Evolutionary conservation across 2,329 filamentous ascomycete species (phyloP), one percentile per base, ranked within the genome.

Genomic region (Arthroderma uncinatum): DNA sequence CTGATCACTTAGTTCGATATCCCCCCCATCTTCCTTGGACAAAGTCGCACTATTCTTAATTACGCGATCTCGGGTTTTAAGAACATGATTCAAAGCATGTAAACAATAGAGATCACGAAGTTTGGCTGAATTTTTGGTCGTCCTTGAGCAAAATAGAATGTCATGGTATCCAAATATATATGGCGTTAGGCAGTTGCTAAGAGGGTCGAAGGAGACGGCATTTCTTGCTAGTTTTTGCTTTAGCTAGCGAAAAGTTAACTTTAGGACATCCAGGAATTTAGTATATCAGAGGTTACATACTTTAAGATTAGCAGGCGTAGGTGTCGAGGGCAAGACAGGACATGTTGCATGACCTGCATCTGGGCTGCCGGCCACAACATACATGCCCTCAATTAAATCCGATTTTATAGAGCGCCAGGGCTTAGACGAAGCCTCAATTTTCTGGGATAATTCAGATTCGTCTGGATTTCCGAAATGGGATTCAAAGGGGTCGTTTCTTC

Each of bases 21-120:
- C 84, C 14, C 79, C 78, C 8, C 80, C 79, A 2, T 82, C 78
- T 56, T 86, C 82, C 64, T 84, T 84, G 8, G 85, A 78, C 9
- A 95, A 73, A 62, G 84, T 88, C 56, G 87, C 82, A 67, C 91
- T 97, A 73, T 97, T 94, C 72, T 95, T 97, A 60, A 97, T 81
- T 0, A 97, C 87, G 30, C 84, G 82, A 67, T 97, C 92, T 62
- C 93, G 84, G 1, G 92, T 96, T 70, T 95, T 96, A 71, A 95
- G 84, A 40, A 97, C 78, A 68, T 97, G 93, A 69, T 97, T 97
- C 10, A 97, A 76, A 2, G 86, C 85, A 71, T 98, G 93, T 1
- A 96, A 76, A 64, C 87, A 89, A 14, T 83, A 78, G 54, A 95
- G 74, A 40, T 84, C 82, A 54, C 89, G 83, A 53, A 97, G 69